A percentile compares a stretch with the other conserved stretches of the same genome.
Evolutionary conservation across 768 basidiomycete species (phyloP).

Genomic region (Boletellus emodensis): DNA sequence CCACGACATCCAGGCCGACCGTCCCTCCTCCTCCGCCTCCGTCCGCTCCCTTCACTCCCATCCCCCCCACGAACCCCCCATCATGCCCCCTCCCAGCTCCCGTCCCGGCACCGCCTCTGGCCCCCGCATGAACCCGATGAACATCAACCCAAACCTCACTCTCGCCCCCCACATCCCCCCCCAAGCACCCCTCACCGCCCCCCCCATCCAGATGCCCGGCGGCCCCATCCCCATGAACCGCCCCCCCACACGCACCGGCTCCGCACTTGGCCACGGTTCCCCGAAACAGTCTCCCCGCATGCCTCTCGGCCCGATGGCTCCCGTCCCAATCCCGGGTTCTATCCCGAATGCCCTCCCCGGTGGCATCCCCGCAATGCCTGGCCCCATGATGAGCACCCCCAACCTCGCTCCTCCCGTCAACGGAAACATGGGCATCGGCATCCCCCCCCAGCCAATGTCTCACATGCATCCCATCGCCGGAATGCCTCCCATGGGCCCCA

Average conservation of each 20-base stretch:
- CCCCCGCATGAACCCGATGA: constrained; percentile 17
- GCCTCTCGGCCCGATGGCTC: constrained; percentile 15
- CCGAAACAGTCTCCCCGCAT: constrained; percentile 29
- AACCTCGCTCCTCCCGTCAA: constrained; percentile 8
- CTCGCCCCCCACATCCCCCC: too few species aligned
- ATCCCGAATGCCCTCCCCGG: background rate
- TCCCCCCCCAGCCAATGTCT: constrained; percentile 12
- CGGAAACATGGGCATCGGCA: constrained; percentile 15
- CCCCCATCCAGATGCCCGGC: background rate
- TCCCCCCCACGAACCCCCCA: constrained; percentile 12
- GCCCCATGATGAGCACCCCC: background rate
- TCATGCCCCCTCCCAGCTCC: constrained; percentile 23
- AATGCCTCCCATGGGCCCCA: constrained; percentile 4
- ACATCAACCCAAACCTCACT: too few species aligned
- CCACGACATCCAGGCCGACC: too few species aligned
- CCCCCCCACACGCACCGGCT: constrained; percentile 29
- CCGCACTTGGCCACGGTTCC: constrained; percentile 25
- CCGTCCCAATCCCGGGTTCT: background rate
- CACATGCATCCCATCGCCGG: constrained; percentile 13
- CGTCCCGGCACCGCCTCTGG: constrained; percentile 28
- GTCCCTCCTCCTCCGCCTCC: constrained; percentile 21
- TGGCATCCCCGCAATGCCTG: background rate
- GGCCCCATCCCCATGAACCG: constrained; percentile 22
- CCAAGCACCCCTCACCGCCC: too few species aligned
- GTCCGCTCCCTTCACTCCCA: constrained; percentile 23